Evolutionary conservation across 2,329 filamentous ascomycete species (phyloP).

Genomic region (Aspergillus fumigatiaffinis): DNA sequence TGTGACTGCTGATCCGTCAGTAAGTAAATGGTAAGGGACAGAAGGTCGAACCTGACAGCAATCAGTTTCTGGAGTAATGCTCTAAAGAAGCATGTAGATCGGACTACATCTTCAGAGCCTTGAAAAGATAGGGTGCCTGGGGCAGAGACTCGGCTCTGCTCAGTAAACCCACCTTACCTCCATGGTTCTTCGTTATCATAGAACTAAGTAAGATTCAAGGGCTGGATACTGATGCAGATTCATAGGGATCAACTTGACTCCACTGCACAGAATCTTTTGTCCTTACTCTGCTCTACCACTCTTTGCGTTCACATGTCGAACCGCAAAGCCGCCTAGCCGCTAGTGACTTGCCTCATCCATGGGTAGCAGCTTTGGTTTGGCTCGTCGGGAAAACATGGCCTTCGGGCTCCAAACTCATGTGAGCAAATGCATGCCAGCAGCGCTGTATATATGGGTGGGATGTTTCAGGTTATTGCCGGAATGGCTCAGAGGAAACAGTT

Average conservation of each 20-base stretch:
- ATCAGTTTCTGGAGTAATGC: too few relatives aligned
- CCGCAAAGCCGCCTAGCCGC: neutral
- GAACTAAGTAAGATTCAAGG: neutral
- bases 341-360: constrained; percentile 10
- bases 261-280: neutral
- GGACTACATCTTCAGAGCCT: too few relatives aligned
- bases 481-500: neutral
- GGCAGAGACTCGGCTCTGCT: neutral
- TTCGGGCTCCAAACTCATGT: neutral
- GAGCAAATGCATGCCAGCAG: constrained; percentile 1
- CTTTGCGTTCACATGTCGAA: constrained; percentile 6
- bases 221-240: neutral
- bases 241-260: neutral
- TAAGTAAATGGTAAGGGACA: too few relatives aligned
- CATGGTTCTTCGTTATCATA: neutral
- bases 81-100: too few relatives aligned
- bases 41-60: too few relatives aligned
- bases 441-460: neutral
- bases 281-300: neutral
- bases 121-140: neutral
- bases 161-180: neutral
- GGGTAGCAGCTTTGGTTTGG: constrained; percentile 1
- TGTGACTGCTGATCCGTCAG: too few relatives aligned
- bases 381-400: constrained; percentile 1
- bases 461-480: neutral